phyloP scores from a whole-genome alignment of 2,329 filamentous ascomycete species.

The Beauveria sp. region DNA sequence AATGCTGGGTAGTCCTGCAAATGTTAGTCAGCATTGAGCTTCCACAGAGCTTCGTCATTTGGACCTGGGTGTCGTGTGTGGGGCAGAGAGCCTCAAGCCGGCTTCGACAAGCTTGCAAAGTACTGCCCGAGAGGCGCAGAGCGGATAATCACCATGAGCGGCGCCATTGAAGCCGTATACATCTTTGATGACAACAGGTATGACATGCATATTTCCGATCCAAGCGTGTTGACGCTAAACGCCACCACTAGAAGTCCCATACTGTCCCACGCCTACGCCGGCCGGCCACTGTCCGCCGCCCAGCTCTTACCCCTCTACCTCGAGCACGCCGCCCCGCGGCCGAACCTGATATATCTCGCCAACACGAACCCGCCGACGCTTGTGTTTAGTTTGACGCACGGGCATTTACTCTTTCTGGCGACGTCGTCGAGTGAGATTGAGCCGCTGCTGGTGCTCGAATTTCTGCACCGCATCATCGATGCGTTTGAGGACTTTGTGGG shows the following conservation, averaged over 20 bases:
- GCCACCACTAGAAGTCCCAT: slow-evolving; percentile 61
- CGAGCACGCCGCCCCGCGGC: slow-evolving; percentile 69
- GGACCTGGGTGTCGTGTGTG: slow-evolving; percentile 3
- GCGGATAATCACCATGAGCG: slow-evolving; percentile 56
- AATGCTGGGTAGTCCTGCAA: background rate
- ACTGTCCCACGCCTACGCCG: slow-evolving; percentile 82
- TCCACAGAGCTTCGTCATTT: slow-evolving; percentile 5
- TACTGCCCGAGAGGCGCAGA: slow-evolving; percentile 1
- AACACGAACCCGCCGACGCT: slow-evolving; percentile 78
- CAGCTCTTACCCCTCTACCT: slow-evolving; percentile 82
- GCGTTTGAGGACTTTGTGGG: slow-evolving; percentile 91
- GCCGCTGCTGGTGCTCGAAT: slow-evolving; percentile 84
- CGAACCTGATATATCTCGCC: slow-evolving; percentile 78
- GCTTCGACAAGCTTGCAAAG: slow-evolving; percentile 3
- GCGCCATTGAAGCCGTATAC: slow-evolving; percentile 89
- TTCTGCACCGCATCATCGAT: slow-evolving; percentile 88
- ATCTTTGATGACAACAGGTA: slow-evolving; percentile 96
- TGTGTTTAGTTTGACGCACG: slow-evolving; percentile 81
- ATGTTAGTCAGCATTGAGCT: slow-evolving; percentile 10
- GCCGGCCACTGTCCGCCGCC: slow-evolving; percentile 67
- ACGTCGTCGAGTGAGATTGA: slow-evolving; percentile 83
- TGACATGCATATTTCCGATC: background rate
- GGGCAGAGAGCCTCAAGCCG: background rate
- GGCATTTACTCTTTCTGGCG: slow-evolving; percentile 77
- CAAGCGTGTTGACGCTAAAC: slow-evolving; percentile 16